phyloP scores from a whole-genome alignment of 495 filamentous ascomycete genomes.

The Aspergillus haitiensis region DNA sequence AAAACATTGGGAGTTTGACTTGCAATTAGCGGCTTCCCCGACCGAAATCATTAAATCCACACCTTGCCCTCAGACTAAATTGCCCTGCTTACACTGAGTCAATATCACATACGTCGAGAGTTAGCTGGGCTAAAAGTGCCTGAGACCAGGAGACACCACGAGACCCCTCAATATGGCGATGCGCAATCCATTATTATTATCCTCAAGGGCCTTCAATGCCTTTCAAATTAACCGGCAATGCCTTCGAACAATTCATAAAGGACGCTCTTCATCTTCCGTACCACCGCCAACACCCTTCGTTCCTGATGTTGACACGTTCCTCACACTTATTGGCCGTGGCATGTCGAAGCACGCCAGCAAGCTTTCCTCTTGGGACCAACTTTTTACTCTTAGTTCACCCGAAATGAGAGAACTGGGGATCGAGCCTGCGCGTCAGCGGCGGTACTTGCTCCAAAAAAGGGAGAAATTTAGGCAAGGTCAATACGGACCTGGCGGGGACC shows the following conservation, averaged over 20 bases:
- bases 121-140: too few relatives aligned
- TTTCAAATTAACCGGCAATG: constrained; percentile 32
- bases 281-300: constrained; percentile 79
- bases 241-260: constrained; percentile 38
- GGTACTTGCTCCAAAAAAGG: constrained; percentile 84
- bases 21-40: not conserved
- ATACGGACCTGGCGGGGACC: constrained; percentile 76
- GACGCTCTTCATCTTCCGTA: constrained; percentile 36
- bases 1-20: not conserved
- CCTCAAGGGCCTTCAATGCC: constrained; percentile 31
- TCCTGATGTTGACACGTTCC: constrained; percentile 87
- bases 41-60: too few relatives aligned
- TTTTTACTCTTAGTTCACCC: constrained; percentile 74
- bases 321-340: constrained; percentile 85
- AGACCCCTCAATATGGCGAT: constrained; percentile 32
- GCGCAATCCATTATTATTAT: constrained; percentile 37
- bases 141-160: too few relatives aligned
- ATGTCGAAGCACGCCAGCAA: constrained; percentile 75
- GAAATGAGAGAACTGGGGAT: constrained; percentile 82
- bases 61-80: not conserved
- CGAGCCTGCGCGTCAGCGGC: constrained; percentile 75
- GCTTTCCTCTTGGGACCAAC: constrained; percentile 81
- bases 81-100: too few relatives aligned
- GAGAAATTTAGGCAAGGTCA: constrained; percentile 75
- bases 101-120: too few relatives aligned